Conservation (phyloP, 129 eudicot species). For the Lactuca saligna region DNA sequence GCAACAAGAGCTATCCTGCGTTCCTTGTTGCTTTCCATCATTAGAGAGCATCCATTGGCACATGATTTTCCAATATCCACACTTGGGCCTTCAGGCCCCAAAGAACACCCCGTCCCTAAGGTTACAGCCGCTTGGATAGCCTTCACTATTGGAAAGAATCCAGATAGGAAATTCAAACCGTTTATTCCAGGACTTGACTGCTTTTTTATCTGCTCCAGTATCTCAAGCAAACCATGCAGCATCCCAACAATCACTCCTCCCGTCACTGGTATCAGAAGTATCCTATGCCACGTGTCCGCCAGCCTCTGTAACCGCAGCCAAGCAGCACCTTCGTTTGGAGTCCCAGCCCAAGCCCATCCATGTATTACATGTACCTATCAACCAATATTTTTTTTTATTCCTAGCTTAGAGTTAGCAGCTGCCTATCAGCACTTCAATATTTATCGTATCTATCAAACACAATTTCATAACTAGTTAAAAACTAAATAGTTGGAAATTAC, state of each 20-base stretch:
- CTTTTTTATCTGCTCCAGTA: constrained; percentile 77
- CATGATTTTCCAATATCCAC: constrained; percentile 99
- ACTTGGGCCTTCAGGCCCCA: constrained; percentile 99
- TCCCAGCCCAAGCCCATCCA: constrained; percentile 99
- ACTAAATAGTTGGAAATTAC: constrained; percentile 34
- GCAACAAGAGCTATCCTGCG: constrained; percentile 98
- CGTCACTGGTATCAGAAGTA: constrained; percentile 87
- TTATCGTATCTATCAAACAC: too few species aligned
- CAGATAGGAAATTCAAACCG: constrained; percentile 65
- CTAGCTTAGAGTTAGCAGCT: not conserved
- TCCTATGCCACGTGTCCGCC: constrained; percentile 97
- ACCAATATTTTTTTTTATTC: not conserved
- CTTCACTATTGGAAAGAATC: constrained; percentile 69
- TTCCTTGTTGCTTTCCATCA: constrained; percentile 91
- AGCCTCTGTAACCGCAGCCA: constrained; percentile 90
- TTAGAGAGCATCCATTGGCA: constrained; percentile 82
- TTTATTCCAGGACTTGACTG: constrained; percentile 64
- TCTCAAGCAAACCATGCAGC: constrained; percentile 94
- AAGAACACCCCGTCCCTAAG: constrained; percentile 93
- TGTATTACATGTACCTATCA: constrained; percentile 87
- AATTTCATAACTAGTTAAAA: not conserved
- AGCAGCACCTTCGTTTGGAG: constrained; percentile 99
- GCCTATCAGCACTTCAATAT: not conserved
- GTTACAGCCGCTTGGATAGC: constrained; percentile 98
- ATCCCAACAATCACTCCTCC: constrained; percentile 98